These are phyloP conservation scores for Aschersonia sp. DNA, from an alignment of 2,329 filamentous ascomycete species.

Conservation along the genomic window DNA sequence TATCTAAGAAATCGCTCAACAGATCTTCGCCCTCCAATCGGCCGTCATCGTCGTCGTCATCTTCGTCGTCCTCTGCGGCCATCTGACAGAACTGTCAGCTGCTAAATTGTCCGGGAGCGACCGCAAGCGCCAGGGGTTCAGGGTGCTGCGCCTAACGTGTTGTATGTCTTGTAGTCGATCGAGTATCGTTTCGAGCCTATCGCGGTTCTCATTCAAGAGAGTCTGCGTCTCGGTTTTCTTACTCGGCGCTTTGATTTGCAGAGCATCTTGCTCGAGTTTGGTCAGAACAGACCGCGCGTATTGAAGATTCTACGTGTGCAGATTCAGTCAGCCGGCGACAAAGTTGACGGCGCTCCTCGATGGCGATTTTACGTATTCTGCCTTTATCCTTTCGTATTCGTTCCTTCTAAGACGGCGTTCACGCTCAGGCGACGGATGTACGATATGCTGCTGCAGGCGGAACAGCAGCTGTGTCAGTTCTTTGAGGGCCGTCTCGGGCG, in stretches of 20 bases:
- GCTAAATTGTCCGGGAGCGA: background rate
- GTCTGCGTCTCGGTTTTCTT: constrained; percentile 46
- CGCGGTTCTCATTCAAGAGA: constrained; percentile 50
- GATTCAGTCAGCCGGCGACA: background rate
- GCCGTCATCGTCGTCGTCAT: constrained; percentile 22
- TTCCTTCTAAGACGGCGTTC: constrained; percentile 43
- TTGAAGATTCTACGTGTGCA: constrained; percentile 45
- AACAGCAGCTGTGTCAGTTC: constrained; percentile 51
- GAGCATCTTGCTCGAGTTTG: constrained; percentile 54
- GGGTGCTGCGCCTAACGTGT: constrained; percentile 29
- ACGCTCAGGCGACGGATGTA: constrained; percentile 45
- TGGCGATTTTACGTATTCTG: constrained; percentile 26
- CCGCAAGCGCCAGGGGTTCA: background rate
- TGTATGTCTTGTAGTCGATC: constrained; percentile 55
- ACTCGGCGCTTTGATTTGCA: constrained; percentile 40
- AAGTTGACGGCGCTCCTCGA: no score
- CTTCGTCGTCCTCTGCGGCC: constrained; percentile 20
- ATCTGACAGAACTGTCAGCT: constrained; percentile 12
- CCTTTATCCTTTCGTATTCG: constrained; percentile 44
- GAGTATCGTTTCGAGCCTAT: constrained; percentile 49
- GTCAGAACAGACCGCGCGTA: constrained; percentile 56
- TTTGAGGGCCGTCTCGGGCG: constrained; percentile 15
- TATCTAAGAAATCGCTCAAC: constrained; percentile 37
- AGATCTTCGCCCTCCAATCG: constrained; percentile 43
- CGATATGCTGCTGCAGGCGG: constrained; percentile 50